Base-by-base conservation (phyloP, 306 rosid species). In the Casuarina glauca region DNA sequence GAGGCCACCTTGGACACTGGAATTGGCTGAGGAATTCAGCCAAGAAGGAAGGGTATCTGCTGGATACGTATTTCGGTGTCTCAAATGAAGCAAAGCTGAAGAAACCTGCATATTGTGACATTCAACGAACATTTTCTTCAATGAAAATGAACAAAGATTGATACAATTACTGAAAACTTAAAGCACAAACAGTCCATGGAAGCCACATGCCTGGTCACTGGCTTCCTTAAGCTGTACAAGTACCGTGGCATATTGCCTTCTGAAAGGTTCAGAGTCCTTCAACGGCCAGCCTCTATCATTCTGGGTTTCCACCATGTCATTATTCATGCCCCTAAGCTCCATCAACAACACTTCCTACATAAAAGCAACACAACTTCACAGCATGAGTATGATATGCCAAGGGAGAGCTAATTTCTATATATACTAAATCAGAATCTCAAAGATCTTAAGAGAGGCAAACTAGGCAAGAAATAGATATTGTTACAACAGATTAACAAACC, bases 151-250 rank as follows among this genome's bases (percentile, higher is more conserved):
- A 35, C 45, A 81, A 73, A 77, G 68, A 57, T 52, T 72, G 50
- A 42, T 50, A 76, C 20, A 61, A 13, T 41, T 20, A 68, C 57
- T 7, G 63, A 76, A 76, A 49, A 76, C 16, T 4, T n/a, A 45
- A 73, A 68, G 50, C 71, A 50, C 43, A 43, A 68, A 77, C 74
- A 84, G 87, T 79, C 75, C 77, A 88, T 7, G 93, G 97, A 93
- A 91, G 98, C 94, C 95, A 87, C 97, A 90, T 89, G 97, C 97
- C 97, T 92, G 89, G 85, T 84, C 93, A 90, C 93, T 89, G 96
- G 96, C 97, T 92, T 92, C 96, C 92, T 90, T 89, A 84, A 92
- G 96, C 96, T 89, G 92, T 90, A 92, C 89, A 85, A 90, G 97
- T 90, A 92, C 92, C 87, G 77, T 90, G 78, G 93, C 91, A n/a